Conservation (phyloP, 2,329 filamentous ascomycete species). For the Aspergillus eucalypticola region DNA sequence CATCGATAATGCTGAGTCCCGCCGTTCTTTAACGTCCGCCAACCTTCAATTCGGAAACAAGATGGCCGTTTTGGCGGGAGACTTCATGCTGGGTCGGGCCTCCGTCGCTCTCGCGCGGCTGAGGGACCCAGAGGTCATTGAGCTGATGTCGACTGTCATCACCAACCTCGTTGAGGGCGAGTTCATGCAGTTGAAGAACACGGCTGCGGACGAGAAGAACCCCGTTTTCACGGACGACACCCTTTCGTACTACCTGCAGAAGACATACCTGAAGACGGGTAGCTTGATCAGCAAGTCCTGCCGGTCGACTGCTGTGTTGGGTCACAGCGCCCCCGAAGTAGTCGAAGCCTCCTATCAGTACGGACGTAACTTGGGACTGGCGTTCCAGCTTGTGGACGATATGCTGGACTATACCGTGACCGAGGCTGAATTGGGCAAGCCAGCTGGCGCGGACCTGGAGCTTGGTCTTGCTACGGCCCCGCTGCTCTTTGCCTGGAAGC, state of each 20-base stretch:
- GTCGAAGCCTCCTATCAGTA: constrained; percentile 91
- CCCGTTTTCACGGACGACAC: constrained; percentile 86
- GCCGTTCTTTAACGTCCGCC: constrained; percentile 80
- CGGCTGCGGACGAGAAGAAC: constrained; percentile 78
- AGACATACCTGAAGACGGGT: constrained; percentile 97
- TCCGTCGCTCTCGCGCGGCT: constrained; percentile 90
- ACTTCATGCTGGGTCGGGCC: constrained; percentile 88
- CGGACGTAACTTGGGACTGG: constrained; percentile 88
- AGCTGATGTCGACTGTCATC: constrained; percentile 92
- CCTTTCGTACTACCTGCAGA: constrained; percentile 90
- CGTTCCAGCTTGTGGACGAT: constrained; percentile 97
- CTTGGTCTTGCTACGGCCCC: constrained; percentile 92
- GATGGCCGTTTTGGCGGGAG: constrained; percentile 97
- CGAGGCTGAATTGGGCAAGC: constrained; percentile 85
- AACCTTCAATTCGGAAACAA: constrained; percentile 98
- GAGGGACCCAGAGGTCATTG: constrained; percentile 89
- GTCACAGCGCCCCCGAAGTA: constrained; percentile 71
- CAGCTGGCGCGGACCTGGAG: constrained; percentile 89
- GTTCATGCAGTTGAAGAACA: constrained; percentile 99
- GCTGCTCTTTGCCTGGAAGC: constrained; percentile 92
- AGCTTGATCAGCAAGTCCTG: constrained; percentile 96
- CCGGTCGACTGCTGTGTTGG: constrained; percentile 82
- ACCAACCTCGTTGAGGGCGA: constrained; percentile 97
- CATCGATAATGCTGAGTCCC: constrained; percentile 85
- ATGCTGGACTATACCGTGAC: constrained; percentile 95